Evolutionary conservation across 306 rosid genomes (phyloP).

Genomic region (Cercis canadensis): DNA sequence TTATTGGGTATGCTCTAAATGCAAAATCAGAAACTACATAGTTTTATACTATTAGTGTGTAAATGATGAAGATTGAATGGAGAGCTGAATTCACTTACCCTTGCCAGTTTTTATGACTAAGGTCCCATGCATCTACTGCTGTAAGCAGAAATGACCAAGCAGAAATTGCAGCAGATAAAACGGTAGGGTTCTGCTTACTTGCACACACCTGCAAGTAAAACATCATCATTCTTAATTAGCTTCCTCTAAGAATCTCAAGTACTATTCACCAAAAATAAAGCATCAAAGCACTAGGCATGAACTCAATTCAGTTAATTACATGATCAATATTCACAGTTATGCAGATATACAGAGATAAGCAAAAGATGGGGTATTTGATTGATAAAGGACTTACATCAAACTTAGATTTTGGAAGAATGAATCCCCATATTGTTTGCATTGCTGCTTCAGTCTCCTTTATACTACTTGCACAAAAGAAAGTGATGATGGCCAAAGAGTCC

Average conservation of each 20-base stretch:
- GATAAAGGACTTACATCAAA: conserved; percentile 30
- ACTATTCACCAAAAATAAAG: neutral
- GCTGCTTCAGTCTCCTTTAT: conserved; percentile 38
- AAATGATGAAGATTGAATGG: too few relatives aligned
- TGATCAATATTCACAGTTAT: too few relatives aligned
- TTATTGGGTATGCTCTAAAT: too few relatives aligned
- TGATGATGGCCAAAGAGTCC: conserved; percentile 45
- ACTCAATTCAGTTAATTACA: too few relatives aligned
- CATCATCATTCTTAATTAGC: neutral
- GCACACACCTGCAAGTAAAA: conserved; percentile 26
- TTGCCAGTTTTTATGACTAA: conserved; percentile 40
- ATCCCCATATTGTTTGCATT: too few relatives aligned
- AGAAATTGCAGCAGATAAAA: conserved; percentile 39
- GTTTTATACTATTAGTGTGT: too few relatives aligned
- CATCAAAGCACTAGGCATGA: neutral
- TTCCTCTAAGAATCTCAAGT: neutral
- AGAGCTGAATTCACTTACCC: too few relatives aligned
- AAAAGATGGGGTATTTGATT: too few relatives aligned
- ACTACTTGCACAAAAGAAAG: conserved; percentile 41
- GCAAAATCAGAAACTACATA: too few relatives aligned
- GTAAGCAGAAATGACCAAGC: conserved; percentile 53
- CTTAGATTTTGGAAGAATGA: conserved; percentile 27
- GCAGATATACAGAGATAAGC: too few relatives aligned
- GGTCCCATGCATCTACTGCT: conserved; percentile 34
- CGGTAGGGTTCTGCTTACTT: conserved; percentile 22